Conservation (phyloP, 495 filamentous ascomycete genomes). For the Glarea lozoyensis region DNA sequence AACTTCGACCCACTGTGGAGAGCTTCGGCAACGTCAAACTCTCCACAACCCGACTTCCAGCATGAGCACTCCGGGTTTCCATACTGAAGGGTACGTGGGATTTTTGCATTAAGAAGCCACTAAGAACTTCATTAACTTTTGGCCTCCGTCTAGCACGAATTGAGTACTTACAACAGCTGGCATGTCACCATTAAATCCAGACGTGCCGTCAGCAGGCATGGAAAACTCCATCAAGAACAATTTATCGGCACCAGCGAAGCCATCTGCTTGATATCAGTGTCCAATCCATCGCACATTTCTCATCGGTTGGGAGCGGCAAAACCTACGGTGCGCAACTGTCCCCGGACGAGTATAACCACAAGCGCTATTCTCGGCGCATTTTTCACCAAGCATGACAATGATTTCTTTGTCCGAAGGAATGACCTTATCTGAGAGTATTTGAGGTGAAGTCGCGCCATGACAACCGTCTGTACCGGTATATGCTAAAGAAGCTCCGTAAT, state of each 20-base stretch:
- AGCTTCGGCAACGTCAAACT: constrained; percentile 64
- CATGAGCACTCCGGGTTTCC: constrained; percentile 48
- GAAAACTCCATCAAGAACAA: constrained; percentile 58
- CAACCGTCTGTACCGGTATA: constrained; percentile 46
- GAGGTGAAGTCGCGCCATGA: constrained; percentile 35
- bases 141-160: too few relatives aligned
- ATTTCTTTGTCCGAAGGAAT: constrained; percentile 53
- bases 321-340: constrained; percentile 53
- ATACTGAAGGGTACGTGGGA: constrained; percentile 60
- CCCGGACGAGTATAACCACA: constrained; percentile 52
- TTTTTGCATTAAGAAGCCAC: constrained; percentile 63
- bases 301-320: too few relatives aligned
- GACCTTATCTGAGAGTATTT: constrained; percentile 38
- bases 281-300: background rate
- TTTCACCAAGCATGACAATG: constrained; percentile 46
- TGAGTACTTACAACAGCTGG: constrained; percentile 27
- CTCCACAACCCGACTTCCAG: constrained; percentile 60
- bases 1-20: constrained; percentile 38
- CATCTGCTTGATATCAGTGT: constrained; percentile 35
- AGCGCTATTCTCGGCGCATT: constrained; percentile 36
- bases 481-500: constrained; percentile 54
- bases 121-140: too few relatives aligned
- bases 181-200: constrained; percentile 43
- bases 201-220: constrained; percentile 48
- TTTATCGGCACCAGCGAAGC: constrained; percentile 53